These are phyloP conservation scores for Oryza nivara DNA, from an alignment of 176 grass and related monocot genomes.

Conservation along the genomic window DNA sequence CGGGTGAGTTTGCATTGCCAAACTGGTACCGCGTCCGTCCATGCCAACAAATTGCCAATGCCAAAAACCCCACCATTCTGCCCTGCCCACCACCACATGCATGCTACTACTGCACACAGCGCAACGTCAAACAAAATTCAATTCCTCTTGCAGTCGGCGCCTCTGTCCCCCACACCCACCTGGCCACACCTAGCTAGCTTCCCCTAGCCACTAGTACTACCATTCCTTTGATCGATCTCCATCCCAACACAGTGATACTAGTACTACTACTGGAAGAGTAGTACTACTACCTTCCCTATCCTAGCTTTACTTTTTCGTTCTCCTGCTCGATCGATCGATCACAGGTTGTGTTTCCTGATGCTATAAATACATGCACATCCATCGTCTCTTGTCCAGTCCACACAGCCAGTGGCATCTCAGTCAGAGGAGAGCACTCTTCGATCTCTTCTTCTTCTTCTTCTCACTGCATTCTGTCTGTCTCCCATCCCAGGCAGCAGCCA, in stretches of 20 bases:
- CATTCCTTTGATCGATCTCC: not conserved
- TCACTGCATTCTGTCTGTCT: not conserved
- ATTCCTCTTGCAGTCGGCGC: not conserved
- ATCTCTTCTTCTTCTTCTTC: not conserved
- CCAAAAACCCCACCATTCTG: no score
- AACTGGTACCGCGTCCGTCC: no score
- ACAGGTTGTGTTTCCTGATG: not conserved
- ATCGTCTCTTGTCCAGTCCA: not conserved
- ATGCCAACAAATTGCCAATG: no score
- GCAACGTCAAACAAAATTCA: not conserved
- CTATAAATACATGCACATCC: not conserved
- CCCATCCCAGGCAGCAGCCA: not conserved
- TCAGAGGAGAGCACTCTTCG: not conserved
- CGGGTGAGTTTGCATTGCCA: no score
- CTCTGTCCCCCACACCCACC: not conserved
- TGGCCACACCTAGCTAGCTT: not conserved
- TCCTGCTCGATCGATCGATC: not conserved
- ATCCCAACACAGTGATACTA: not conserved
- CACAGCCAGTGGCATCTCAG: not conserved
- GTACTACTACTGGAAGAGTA: no score
- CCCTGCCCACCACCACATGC: not conserved
- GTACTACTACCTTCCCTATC: not conserved
- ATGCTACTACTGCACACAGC: not conserved
- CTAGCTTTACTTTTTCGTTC: no score
- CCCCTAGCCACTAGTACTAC: no score